Evolutionary conservation across 345 rosid genomes (phyloP), one percentile per base, ranked within the genome.

Genomic region (Crucihimalaya himalaica): DNA sequence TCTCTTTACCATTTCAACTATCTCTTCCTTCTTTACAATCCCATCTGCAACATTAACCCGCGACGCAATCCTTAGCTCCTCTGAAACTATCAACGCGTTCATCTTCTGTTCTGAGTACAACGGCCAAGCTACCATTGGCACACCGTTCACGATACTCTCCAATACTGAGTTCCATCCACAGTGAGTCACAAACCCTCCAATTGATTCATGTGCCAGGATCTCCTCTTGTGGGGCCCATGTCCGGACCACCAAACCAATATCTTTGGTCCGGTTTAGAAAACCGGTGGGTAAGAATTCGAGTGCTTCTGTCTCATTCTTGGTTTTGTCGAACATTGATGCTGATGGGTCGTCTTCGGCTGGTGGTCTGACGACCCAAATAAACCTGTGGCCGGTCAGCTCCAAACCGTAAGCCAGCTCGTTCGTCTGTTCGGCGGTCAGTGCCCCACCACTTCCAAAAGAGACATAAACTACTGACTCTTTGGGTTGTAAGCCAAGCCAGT

Each of bases 81-180:
- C 86, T 2, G 77, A 57, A 1, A 87, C 66, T 58, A 82, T 8
- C 10, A 77, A 28, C 0, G 86, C 87, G 64, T 84, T 89, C 90
- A 89, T 82, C 50, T 51, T 82, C 64, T 86, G 85, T 68, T 85
- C 88, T 1, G 88, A 87, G 23, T 74, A 83, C 28, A 88, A 13
- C n/a, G 88, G 93, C 90, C 93, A 86, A 9, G 73, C 86, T 23
- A 83, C 70, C 84, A 88, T 83, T 1, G 88, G 88, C 32, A 86
- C 78, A 42, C 86, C 88, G n/a, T 81, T 86, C 12, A 68, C 61
- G 3, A 82, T 69, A 43, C 86, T 82, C 79, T 82, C 86, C 32
- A 81, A 45, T 4, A 78, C 63, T 7, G 88, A 85, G 72, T 88
- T 88, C 86, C 93, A 84, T 25, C 89, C 81, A 34, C 86, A 86